These are phyloP conservation scores for Leccinum uliginosum DNA, from an alignment of 768 basidiomycete species.

Conservation along the genomic window DNA sequence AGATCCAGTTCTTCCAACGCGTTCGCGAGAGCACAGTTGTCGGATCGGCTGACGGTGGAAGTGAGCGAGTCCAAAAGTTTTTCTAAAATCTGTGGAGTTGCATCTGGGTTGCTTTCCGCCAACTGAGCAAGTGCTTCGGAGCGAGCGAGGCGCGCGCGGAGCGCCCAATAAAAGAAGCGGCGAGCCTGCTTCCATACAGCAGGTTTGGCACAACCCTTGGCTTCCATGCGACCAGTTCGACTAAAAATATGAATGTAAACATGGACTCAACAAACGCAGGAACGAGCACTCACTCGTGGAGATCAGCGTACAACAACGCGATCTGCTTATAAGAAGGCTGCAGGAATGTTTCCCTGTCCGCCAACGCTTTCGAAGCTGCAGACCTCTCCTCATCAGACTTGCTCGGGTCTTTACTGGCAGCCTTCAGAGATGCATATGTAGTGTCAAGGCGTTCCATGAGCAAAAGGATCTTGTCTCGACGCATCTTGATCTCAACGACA, in stretches of 20 bases:
- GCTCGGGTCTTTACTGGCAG: constrained; percentile 68
- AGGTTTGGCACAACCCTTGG: constrained; percentile 89
- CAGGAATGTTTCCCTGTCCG: constrained; percentile 72
- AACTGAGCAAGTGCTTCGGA: constrained; percentile 61
- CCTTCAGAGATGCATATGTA: constrained; percentile 76
- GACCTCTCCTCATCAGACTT: constrained; percentile 74
- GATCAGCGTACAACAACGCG: constrained; percentile 90
- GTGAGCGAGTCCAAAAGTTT: constrained; percentile 62
- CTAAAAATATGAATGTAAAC: constrained; percentile 39
- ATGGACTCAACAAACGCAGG: not conserved
- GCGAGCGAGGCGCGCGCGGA: constrained; percentile 75
- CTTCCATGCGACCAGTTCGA: constrained; percentile 94
- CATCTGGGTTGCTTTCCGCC: constrained; percentile 65
- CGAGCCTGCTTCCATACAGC: constrained; percentile 86
- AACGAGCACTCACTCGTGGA: constrained; percentile 74
- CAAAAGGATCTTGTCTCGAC: constrained; percentile 83
- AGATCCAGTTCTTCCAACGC: constrained; percentile 71
- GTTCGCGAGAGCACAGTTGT: constrained; percentile 56
- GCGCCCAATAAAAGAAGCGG: constrained; percentile 90
- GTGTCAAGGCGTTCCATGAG: constrained; percentile 94
- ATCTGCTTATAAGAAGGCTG: constrained; percentile 92
- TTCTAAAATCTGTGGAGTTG: constrained; percentile 62
- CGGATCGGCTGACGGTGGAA: constrained; percentile 45
- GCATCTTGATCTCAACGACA: constrained; percentile 96
- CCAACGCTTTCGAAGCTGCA: constrained; percentile 61